phyloP scores from a whole-genome alignment of 805 yeast genomes.

The Priceomyces melissophilus region DNA sequence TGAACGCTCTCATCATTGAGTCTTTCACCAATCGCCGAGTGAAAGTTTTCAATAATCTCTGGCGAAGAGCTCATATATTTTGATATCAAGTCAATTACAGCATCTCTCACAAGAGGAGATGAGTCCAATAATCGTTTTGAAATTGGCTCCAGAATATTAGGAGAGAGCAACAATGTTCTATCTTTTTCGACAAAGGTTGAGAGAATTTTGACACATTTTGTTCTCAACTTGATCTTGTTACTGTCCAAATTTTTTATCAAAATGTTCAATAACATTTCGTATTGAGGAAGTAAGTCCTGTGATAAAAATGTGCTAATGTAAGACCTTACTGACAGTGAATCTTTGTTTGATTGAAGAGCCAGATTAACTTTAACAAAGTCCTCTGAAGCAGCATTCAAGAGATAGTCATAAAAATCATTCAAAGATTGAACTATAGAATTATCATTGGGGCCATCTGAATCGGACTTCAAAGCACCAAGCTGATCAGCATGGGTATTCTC shows the following conservation, averaged over 20 bases:
- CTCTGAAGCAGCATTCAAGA: slow-evolving; percentile 9
- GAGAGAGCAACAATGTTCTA: slow-evolving; percentile 45
- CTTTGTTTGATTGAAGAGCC: slow-evolving; percentile 10
- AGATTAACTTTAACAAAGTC: slow-evolving; percentile 7
- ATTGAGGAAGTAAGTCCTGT: slow-evolving; percentile 33
- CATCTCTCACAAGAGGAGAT: slow-evolving; percentile 73
- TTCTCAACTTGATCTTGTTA: slow-evolving; percentile 25
- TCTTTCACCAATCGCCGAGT: slow-evolving; percentile 46
- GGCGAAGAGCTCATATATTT: slow-evolving; percentile 44
- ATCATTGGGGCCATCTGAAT: slow-evolving; percentile 2
- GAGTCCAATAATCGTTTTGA: slow-evolving; percentile 50
- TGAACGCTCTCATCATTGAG: slow-evolving; percentile 57
- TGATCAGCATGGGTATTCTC: slow-evolving; percentile 4
- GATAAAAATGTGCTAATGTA: slow-evolving; percentile 24
- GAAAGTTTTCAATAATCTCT: slow-evolving; percentile 45
- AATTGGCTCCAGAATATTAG: slow-evolving; percentile 51
- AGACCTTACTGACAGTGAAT: slow-evolving; percentile 10
- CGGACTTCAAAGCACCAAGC: slow-evolving; percentile 9
- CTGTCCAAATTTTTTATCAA: slow-evolving; percentile 38
- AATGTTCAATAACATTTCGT: slow-evolving; percentile 51
- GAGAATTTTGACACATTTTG: slow-evolving; percentile 64
- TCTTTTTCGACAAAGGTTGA: slow-evolving; percentile 54
- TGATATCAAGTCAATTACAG: slow-evolving; percentile 65
- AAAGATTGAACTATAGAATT: not conserved
- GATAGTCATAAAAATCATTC: slow-evolving; percentile 1